Conservation (phyloP, 202 grass and related monocot genomes). For the Carex arenaria region DNA sequence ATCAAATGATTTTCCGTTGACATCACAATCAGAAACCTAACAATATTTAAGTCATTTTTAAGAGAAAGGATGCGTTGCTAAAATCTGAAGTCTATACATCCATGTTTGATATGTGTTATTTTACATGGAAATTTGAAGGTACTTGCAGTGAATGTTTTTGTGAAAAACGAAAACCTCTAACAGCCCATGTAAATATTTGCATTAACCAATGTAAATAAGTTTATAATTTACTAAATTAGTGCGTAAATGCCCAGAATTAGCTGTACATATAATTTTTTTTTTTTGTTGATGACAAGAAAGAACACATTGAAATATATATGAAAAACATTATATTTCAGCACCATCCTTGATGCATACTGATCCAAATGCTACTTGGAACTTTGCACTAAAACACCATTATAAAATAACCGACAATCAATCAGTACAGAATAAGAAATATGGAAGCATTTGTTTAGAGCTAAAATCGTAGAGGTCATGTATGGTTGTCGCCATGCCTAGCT, state of each 20-base stretch:
- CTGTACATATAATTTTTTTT: neutral
- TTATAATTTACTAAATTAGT: no score
- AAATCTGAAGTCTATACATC: neutral
- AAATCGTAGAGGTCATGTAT: slow-evolving; percentile 4
- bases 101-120: neutral
- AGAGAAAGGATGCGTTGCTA: neutral
- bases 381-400: neutral
- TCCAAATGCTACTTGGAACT: neutral
- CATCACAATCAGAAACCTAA: slow-evolving; percentile 12
- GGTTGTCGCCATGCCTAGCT: slow-evolving; percentile 5
- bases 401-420: neutral
- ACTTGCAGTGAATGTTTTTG: neutral
- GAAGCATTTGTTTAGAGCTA: neutral
- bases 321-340: neutral
- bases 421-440: no score
- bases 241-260: neutral
- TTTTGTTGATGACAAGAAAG: neutral
- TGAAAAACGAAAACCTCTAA: no score
- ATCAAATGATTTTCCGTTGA: neutral
- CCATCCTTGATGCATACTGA: neutral
- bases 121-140: neutral
- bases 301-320: neutral
- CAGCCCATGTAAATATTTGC: no score
- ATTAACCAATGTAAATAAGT: no score
- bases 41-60: neutral